phyloP scores from a whole-genome alignment of 2,329 filamentous ascomycete species.

The Cladosporium phlei region DNA sequence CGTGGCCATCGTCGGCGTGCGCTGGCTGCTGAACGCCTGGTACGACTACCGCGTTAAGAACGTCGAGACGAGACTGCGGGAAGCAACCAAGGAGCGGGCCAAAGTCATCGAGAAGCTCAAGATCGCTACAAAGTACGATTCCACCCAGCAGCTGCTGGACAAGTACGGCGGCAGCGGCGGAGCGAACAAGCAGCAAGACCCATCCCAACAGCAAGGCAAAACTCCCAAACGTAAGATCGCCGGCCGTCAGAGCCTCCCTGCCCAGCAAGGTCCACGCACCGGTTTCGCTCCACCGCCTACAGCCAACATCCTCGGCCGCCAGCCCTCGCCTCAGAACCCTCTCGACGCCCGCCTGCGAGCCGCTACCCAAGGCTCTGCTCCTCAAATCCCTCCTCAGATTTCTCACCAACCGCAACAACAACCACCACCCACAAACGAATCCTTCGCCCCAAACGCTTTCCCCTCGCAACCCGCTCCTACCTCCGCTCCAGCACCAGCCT shows the following conservation, averaged over 20 bases:
- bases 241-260: conserved; percentile 14
- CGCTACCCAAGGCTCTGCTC: conserved; percentile 7
- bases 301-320: conserved; percentile 55
- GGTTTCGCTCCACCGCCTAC: conserved; percentile 59
- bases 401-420: too few relatives aligned
- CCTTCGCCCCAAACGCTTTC: conserved; percentile 70
- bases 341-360: conserved; percentile 10
- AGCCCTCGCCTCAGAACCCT: conserved; percentile 19
- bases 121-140: conserved; percentile 91
- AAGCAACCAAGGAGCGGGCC: conserved; percentile 71
- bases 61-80: conserved; percentile 64
- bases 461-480: conserved; percentile 32
- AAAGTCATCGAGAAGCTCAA: conserved; percentile 92
- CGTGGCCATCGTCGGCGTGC: conserved; percentile 64
- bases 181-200: conserved; percentile 29
- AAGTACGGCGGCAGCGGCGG: conserved; percentile 74
- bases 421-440: conserved; percentile 16
- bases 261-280: conserved; percentile 48
- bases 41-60: conserved; percentile 77
- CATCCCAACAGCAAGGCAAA: conserved; percentile 32
- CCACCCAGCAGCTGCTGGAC: conserved; percentile 84
- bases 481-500: conserved; percentile 43
- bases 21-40: conserved; percentile 61
- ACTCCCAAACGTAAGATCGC: conserved; percentile 25
- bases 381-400: conserved; percentile 32